Conservation (phyloP, 176 grass and related monocot species). For the Pontederia paniculata region DNA sequence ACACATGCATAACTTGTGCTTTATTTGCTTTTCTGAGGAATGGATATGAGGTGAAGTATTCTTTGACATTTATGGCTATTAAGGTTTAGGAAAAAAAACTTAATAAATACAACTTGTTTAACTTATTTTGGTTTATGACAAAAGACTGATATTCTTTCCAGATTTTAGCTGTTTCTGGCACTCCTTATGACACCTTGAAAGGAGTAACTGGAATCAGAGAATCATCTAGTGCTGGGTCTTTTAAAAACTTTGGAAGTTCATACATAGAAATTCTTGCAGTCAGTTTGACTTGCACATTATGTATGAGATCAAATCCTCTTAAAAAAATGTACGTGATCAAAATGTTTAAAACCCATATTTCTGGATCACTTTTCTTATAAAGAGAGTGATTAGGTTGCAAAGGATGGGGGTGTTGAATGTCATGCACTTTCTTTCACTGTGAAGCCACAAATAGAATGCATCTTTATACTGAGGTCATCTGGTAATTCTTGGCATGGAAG, state of each 20-base stretch:
- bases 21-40: conserved; percentile 75
- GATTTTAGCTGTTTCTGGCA: conserved; percentile 66
- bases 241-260: conserved; percentile 67
- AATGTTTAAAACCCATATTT: not conserved
- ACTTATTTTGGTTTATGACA: not conserved
- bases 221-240: conserved; percentile 51
- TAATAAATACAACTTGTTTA: too few species aligned
- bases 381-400: conserved; percentile 44
- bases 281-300: not conserved
- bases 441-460: conserved; percentile 52
- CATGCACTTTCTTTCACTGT: conserved; percentile 41
- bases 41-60: conserved; percentile 51
- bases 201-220: conserved; percentile 89
- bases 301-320: not conserved
- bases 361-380: not conserved
- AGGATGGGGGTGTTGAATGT: conserved; percentile 67
- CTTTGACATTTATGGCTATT: not conserved
- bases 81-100: too few species aligned
- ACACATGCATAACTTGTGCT: conserved; percentile 87
- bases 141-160: conserved; percentile 10
- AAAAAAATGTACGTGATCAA: too few species aligned
- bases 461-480: conserved; percentile 78
- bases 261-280: conserved; percentile 65
- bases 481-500: conserved; percentile 81
- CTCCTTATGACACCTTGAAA: conserved; percentile 78